Base-by-base conservation (phyloP, 2,329 filamentous ascomycete genomes). In the Cladophialophora carrionii region DNA sequence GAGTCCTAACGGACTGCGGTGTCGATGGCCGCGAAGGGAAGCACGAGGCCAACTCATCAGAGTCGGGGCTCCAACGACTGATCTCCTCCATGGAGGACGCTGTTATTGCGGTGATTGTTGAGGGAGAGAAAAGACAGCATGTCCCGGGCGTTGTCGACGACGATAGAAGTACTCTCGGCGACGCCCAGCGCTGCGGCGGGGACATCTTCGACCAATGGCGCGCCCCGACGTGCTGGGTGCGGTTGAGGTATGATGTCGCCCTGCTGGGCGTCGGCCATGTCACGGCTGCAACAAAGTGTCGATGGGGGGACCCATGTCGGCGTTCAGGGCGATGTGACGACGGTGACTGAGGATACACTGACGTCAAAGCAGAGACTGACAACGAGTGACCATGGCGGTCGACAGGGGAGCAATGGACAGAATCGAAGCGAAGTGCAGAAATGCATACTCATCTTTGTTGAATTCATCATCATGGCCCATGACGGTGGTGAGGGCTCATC, bases 391-490 rank as follows among this genome's bases (percentile, higher is more conserved):
- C 24, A 24, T 51, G 48, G 22, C 24, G 26, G 48, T 9, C 48
- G 14, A 22, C 9, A 8, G 12, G 10, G 4, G 20, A 20, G 5
- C 48, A 51, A 51, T 22, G 22, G 48, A 8, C 12, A 20, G 48
- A 26, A 26, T 20, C 24, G 22, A 51, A 51, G 20, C 3, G 52
- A 20, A 31, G 29, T 34, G 17, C 52, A 54, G 14, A 34, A 53
- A 34, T 54, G 26, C n/a, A 54, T 31, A 34, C 26, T 31, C 52
- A 31, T n/a, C 48, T 69, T 57, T 67, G 67, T 63, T 61, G 57
- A 57, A 62, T 54, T 66, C 51, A 57, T 65, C 61, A 58, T 66
- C 62, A 61, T 69, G 37, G 53, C 41, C 54, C 61, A 68, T 68
- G 61, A 62, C 57, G 59, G 37, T 60, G 57, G 52, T 61, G 34